Base-by-base conservation (phyloP, 495 filamentous ascomycete genomes). In the Penicillium cinerascens region DNA sequence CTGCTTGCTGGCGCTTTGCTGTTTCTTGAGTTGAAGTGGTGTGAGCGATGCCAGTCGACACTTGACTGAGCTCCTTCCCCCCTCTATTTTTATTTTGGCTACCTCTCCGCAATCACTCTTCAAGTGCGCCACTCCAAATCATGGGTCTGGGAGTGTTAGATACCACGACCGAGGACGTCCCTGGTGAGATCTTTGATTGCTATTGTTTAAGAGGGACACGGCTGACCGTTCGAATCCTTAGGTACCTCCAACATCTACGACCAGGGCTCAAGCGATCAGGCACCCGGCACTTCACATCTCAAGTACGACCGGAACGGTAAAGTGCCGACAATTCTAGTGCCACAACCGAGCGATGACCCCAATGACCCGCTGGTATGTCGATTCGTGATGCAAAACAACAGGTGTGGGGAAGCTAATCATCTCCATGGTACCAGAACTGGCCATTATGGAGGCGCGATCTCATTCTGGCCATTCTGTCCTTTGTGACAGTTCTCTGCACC, bases 61-160 rank as follows among this genome's bases (percentile, higher is more conserved):
- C 37, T 20, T 39, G n/a, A 39, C 10, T 39, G 15, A n/a, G 36
- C 18, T 39, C 15, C 37, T 38, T 37, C 29, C 13, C 25, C 15
- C 23, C 13, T 17, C n/a, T 41, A 23, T 42, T n/a, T 15, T 25
- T 21, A 10, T 40, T n/a, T 42, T 21, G 43, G n/a, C n/a, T n/a
- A n/a, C n/a, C 26, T 27, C 38, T 54, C 18, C 18, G 6, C 4
- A 23, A 26, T 20, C 29, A 38, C 18, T 35, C 7, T 21, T 6
- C 17, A 49, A 25, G 23, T 29, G 23, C 15, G 11, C 36, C 17
- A 18, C 15, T 45, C n/a, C 29, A 23, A 39, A 65, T 55, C 26
- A 96, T 96, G 91, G 88, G 88, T n/a, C 76, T 96, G 54, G 87
- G 89, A 35, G 81, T 96, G 46, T 73, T 95, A 47, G 80, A 87